Percentiles rank a stretch among this genome's conserved stretches.
These are phyloP conservation scores for Alternaria consortialis DNA, from an alignment of 2,329 filamentous ascomycete genomes.

Conservation along the genomic window DNA sequence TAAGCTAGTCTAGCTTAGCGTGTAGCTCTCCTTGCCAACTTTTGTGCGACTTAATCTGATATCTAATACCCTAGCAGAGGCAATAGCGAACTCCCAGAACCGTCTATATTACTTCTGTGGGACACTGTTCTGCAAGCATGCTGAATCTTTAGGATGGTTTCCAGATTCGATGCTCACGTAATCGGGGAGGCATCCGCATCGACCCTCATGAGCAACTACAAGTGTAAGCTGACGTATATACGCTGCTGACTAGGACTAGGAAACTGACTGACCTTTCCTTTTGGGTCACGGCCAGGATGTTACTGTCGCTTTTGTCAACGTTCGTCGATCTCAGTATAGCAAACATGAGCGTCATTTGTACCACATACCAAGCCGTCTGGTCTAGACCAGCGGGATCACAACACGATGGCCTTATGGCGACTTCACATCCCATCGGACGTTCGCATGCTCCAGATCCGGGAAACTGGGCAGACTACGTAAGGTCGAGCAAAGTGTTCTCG, in stretches of 20 bases:
- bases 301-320: background rate
- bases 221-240: background rate
- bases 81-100: too few relatives aligned
- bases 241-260: background rate
- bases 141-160: background rate
- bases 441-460: background rate
- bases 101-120: background rate
- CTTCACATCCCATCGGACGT: background rate
- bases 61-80: background rate
- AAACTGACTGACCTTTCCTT: background rate
- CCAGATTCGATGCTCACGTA: background rate
- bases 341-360: slow-evolving; percentile 8
- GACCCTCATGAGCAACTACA: background rate
- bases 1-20: background rate
- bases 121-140: too few relatives aligned
- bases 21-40: background rate
- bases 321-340: background rate
- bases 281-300: background rate
- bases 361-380: background rate
- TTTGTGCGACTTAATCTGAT: background rate
- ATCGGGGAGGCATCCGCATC: background rate
- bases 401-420: background rate
- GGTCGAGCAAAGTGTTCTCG: slow-evolving; percentile 3
- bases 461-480: background rate
- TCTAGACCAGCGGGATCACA: background rate